Evolutionary conservation across 2,329 filamentous ascomycete genomes (phyloP).

Genomic region (Thelonectria olida): DNA sequence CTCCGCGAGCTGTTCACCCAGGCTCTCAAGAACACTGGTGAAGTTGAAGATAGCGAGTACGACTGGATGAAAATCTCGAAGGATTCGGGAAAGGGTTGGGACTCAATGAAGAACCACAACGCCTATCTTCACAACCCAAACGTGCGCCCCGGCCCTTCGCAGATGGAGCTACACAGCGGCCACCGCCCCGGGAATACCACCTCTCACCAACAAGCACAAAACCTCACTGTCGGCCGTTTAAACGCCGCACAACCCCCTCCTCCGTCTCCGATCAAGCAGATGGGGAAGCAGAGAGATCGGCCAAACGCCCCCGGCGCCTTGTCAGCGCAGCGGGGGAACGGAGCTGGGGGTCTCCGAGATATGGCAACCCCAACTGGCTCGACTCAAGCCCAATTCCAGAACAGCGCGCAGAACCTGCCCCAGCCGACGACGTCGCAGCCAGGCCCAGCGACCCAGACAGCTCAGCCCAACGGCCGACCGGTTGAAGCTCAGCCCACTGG

Average conservation of each 20-base stretch:
- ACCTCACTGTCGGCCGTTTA: conserved; percentile 86
- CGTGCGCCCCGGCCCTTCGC: conserved; percentile 80
- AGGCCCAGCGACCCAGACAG: conserved; percentile 64
- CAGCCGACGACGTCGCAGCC: conserved; percentile 71
- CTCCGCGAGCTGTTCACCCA: conserved; percentile 96
- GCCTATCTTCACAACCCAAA: conserved; percentile 78
- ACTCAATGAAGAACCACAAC: conserved; percentile 73
- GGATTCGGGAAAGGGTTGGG: conserved; percentile 86
- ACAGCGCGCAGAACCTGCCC: conserved; percentile 88
- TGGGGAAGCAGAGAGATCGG: conserved; percentile 77
- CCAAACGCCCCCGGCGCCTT: conserved; percentile 81
- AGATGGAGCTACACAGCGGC: conserved; percentile 83
- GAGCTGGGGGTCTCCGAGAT: conserved; percentile 76
- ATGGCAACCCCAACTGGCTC: conserved; percentile 87
- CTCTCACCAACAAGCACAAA: conserved; percentile 69
- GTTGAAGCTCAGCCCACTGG: conserved; percentile 80
- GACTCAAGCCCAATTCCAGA: conserved; percentile 96
- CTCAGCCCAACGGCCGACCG: conserved; percentile 63
- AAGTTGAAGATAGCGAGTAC: conserved; percentile 97
- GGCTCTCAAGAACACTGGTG: conserved; percentile 91
- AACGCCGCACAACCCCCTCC: conserved; percentile 91
- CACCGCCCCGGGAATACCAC: conserved; percentile 72
- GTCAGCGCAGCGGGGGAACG: conserved; percentile 80
- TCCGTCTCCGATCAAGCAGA: conserved; percentile 85
- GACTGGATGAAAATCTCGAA: conserved; percentile 99